Evolutionary conservation across 2,329 filamentous ascomycete genomes (phyloP).

Genomic region (Colletotrichum sublineola): DNA sequence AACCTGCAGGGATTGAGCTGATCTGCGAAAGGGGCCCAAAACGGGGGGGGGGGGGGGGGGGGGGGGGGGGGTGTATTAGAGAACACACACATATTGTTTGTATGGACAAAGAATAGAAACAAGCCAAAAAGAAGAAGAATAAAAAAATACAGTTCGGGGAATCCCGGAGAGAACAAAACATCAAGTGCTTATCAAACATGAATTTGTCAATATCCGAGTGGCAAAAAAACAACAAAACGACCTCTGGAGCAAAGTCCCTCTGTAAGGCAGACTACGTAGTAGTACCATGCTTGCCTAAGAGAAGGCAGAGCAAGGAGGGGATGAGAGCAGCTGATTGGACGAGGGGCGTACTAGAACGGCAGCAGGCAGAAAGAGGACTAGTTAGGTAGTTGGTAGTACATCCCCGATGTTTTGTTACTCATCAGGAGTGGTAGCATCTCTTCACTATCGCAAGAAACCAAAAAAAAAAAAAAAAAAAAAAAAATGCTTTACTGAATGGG

Average conservation of each 20-base stretch:
- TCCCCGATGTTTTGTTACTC: not conserved
- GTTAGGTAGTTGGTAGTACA: not conserved
- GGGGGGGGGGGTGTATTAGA: not conserved
- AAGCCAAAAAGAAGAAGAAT: not conserved
- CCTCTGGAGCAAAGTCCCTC: slow-evolving; percentile 28
- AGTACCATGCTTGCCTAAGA: not conserved
- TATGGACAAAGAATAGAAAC: not conserved
- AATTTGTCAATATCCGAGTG: not conserved
- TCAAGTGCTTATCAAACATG: not conserved
- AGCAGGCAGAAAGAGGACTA: not conserved
- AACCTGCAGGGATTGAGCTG: slow-evolving; percentile 39
- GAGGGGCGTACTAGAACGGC: not conserved
- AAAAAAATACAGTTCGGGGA: not conserved
- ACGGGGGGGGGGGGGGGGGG: not conserved
- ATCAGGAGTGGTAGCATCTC: not conserved
- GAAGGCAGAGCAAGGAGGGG: not conserved
- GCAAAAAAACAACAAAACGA: not conserved
- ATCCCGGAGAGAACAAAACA: not conserved
- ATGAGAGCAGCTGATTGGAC: not conserved
- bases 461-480: not conserved
- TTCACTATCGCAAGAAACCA: not conserved
- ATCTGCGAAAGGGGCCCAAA: not conserved
- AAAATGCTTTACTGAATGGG: slow-evolving; percentile 20
- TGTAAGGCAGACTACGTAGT: slow-evolving; percentile 28
- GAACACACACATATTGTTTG: not conserved